Conservation (phyloP, 2,329 filamentous ascomycete species). For the Botrytis hyacinthi region DNA sequence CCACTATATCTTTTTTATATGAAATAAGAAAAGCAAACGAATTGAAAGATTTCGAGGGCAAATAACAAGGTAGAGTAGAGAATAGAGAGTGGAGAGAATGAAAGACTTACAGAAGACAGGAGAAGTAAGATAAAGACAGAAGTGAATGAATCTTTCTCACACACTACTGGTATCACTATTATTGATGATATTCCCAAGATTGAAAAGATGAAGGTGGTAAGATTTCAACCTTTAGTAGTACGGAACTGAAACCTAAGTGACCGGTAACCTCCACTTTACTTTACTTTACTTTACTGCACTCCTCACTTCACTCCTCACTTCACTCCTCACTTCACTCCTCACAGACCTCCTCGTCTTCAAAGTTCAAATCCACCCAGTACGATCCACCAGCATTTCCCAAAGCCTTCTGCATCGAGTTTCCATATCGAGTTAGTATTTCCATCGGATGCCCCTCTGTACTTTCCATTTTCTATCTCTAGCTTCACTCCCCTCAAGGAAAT, state of each 20-base stretch:
- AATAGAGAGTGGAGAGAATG: neutral
- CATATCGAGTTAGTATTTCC: neutral
- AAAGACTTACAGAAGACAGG: neutral
- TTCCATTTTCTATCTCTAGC: neutral
- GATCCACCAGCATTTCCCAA: neutral
- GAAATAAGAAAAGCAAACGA: neutral
- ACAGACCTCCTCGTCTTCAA: neutral
- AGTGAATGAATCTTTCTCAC: neutral
- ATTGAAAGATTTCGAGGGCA: neutral
- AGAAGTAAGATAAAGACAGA: neutral
- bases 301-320: neutral
- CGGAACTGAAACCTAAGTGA: neutral
- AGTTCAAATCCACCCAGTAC: neutral
- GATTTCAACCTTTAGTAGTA: constrained; percentile 5
- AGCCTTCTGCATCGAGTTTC: constrained; percentile 1
- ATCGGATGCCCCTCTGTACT: neutral
- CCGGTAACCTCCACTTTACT: neutral
- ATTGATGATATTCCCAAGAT: neutral
- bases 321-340: constrained; percentile 1
- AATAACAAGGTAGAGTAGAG: neutral
- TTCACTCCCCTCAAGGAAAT: neutral
- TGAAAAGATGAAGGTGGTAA: neutral
- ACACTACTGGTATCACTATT: neutral
- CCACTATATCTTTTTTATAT: neutral
- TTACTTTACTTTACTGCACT: neutral